Evolutionary conservation across 2,329 filamentous ascomycete species (phyloP).

Genomic region (Microdochium paspali): DNA sequence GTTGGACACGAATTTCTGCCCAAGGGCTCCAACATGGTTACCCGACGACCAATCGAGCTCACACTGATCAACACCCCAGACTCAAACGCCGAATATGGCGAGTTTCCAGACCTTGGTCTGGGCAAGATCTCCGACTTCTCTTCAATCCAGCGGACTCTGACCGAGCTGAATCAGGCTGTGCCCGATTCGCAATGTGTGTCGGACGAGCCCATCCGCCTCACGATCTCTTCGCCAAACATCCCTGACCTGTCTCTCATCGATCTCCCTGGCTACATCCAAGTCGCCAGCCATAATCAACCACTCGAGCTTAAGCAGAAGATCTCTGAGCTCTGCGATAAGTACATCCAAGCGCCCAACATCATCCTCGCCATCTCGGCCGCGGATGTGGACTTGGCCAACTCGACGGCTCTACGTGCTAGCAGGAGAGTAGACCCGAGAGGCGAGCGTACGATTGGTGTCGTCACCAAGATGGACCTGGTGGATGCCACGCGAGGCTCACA

Average conservation of each 20-base stretch:
- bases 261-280: constrained; percentile 94
- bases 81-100: constrained; percentile 80
- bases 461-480: constrained; percentile 98
- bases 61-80: constrained; percentile 93
- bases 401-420: constrained; percentile 81
- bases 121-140: constrained; percentile 87
- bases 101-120: constrained; percentile 86
- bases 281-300: constrained; percentile 84
- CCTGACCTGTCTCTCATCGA: constrained; percentile 95
- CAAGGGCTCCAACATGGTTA: constrained; percentile 99
- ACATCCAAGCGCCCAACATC: constrained; percentile 91
- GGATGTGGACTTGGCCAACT: constrained; percentile 95
- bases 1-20: constrained; percentile 97
- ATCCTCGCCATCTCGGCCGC: constrained; percentile 96
- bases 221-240: constrained; percentile 90
- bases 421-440: constrained; percentile 87
- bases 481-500: constrained; percentile 69
- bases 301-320: constrained; percentile 92
- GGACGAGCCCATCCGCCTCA: constrained; percentile 92
- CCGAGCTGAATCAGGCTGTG: constrained; percentile 89
- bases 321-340: constrained; percentile 92
- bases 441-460: constrained; percentile 94
- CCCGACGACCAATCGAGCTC: constrained; percentile 86
- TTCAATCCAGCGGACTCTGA: constrained; percentile 86
- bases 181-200: constrained; percentile 86